phyloP scores from a whole-genome alignment of 768 basidiomycete species.

The Xerocomus brunneocitrinus region DNA sequence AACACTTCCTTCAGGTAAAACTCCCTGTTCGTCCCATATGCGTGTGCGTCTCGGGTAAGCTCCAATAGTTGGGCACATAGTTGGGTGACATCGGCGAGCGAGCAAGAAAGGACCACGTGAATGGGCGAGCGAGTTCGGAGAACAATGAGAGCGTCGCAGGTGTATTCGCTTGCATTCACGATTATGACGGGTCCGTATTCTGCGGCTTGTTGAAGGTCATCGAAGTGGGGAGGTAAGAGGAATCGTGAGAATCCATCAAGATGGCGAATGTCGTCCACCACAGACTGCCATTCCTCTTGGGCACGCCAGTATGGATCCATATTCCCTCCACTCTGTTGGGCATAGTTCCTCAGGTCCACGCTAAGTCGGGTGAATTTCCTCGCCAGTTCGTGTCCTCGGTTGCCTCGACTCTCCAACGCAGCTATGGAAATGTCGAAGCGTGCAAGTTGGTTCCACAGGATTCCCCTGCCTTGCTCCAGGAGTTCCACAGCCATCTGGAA shows the following conservation, averaged over 20 bases:
- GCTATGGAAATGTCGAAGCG: not conserved
- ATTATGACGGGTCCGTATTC: not conserved
- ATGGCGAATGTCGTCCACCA: not conserved
- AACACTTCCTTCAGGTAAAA: not conserved
- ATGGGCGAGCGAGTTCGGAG: not conserved
- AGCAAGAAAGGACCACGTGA: not conserved
- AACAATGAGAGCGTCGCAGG: not conserved
- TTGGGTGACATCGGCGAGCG: not conserved
- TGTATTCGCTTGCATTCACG: not conserved
- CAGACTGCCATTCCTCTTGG: not conserved
- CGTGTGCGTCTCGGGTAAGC: not conserved
- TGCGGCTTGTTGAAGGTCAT: not conserved
- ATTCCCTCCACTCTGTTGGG: not conserved
- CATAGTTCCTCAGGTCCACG: not conserved
- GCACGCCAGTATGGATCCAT: not conserved
- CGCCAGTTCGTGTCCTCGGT: not conserved
- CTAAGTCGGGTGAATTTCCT: not conserved
- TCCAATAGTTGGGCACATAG: not conserved
- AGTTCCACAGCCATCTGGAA: not conserved
- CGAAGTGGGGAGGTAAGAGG: not conserved
- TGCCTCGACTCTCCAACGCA: not conserved
- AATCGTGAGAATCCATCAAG: not conserved
- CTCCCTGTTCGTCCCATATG: not conserved
- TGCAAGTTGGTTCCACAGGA: not conserved
- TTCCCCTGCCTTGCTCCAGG: not conserved